phyloP scores from a whole-genome alignment of 2,329 filamentous ascomycete genomes.

The Diaporthe amygdali region DNA sequence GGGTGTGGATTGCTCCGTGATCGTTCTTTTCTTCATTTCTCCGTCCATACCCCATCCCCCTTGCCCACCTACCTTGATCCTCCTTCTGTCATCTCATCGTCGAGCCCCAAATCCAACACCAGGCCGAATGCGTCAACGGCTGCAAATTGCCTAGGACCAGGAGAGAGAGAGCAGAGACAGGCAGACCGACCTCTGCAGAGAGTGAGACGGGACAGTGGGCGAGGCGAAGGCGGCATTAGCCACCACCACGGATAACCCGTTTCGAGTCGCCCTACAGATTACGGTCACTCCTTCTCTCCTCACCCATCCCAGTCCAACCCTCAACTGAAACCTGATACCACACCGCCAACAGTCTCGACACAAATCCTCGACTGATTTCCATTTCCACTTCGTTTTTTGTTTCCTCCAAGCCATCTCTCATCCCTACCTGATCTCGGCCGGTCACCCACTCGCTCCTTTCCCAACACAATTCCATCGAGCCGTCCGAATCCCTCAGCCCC shows the following conservation, averaged over 20 bases:
- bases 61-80: background rate
- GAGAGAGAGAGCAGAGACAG: background rate
- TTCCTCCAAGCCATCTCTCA: slow-evolving; percentile 3
- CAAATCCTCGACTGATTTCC: slow-evolving; percentile 13
- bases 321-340: slow-evolving; percentile 26
- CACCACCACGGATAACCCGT: slow-evolving; percentile 11
- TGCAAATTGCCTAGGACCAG: background rate
- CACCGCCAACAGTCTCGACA: slow-evolving; percentile 23
- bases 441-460: background rate
- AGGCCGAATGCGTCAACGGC: slow-evolving; percentile 12
- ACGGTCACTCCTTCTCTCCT: slow-evolving; percentile 21
- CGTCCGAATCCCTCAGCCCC: background rate
- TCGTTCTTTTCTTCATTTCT: slow-evolving; percentile 8
- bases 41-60: background rate
- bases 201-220: slow-evolving; percentile 5
- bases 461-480: background rate
- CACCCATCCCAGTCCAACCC: slow-evolving; percentile 23
- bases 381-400: background rate
- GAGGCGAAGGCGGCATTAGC: slow-evolving; percentile 11
- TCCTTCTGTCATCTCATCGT: background rate
- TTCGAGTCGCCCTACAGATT: slow-evolving; percentile 17
- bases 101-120: too few relatives aligned
- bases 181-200: background rate
- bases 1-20: background rate
- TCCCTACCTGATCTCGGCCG: slow-evolving; percentile 3